Conservation (phyloP, 768 basidiomycete species). For the Boletellus emodensis region DNA sequence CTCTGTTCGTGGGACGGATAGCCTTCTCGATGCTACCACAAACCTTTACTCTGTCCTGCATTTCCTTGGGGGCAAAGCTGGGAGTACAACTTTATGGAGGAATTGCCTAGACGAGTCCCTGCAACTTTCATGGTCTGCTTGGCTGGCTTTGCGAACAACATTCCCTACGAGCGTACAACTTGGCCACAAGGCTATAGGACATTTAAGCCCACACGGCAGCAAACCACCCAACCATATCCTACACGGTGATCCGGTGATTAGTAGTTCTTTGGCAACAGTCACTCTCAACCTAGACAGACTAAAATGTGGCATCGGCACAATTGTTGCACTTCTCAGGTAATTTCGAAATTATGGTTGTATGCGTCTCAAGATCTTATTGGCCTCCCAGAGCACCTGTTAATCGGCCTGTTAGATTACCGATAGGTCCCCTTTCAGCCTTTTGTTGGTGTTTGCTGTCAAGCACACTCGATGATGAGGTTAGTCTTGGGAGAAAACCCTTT, state of each 20-base stretch:
- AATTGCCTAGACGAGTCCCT: conserved; percentile 71
- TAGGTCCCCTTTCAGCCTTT: conserved; percentile 59
- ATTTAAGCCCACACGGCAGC: conserved; percentile 7
- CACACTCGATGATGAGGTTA: conserved; percentile 44
- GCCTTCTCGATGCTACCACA: conserved; percentile 44
- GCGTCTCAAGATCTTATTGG: conserved; percentile 1
- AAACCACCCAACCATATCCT: conserved; percentile 7
- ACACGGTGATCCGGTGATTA: conserved; percentile 19
- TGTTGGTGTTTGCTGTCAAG: conserved; percentile 47
- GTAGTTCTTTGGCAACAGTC: conserved; percentile 47
- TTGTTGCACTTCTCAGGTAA: conserved; percentile 57
- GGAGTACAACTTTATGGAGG: conserved; percentile 66
- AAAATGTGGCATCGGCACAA: conserved; percentile 45
- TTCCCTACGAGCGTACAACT: conserved; percentile 41
- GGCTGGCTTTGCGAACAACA: conserved; percentile 55
- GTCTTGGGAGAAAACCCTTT: conserved; percentile 3
- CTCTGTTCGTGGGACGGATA: conserved; percentile 39
- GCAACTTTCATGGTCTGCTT: conserved; percentile 60
- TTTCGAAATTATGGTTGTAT: not conserved
- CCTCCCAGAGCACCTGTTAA: conserved; percentile 45
- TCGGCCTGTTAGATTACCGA: conserved; percentile 65
- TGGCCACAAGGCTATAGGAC: conserved; percentile 5
- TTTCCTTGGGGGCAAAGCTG: conserved; percentile 76
- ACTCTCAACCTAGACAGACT: conserved; percentile 63
- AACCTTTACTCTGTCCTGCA: conserved; percentile 60